Conservation (phyloP, 768 basidiomycete species). For the Leccinum fibrillosum region DNA sequence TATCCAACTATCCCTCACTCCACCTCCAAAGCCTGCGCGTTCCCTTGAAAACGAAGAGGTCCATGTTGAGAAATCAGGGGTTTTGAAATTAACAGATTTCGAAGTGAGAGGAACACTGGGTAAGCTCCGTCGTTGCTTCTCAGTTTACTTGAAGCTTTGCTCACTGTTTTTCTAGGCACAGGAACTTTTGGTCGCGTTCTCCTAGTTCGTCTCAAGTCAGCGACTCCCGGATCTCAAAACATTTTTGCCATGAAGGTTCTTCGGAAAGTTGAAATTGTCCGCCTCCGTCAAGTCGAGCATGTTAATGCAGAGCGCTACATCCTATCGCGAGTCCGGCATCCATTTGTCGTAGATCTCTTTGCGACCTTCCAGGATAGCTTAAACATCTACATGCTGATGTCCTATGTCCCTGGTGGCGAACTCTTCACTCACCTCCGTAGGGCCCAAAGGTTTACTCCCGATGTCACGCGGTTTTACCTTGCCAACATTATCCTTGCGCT, state of each 20-base stretch:
- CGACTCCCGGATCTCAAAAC: slow-evolving; percentile 38
- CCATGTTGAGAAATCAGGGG: slow-evolving; percentile 54
- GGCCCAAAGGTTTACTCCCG: slow-evolving; percentile 91
- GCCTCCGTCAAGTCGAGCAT: slow-evolving; percentile 94
- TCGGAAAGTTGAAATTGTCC: slow-evolving; percentile 80
- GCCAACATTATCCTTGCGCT: slow-evolving; percentile 94
- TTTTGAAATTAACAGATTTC: slow-evolving; percentile 69
- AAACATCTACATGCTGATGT: slow-evolving; percentile 98
- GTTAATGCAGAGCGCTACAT: slow-evolving; percentile 96
- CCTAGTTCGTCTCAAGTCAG: slow-evolving; percentile 72
- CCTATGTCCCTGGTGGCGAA: slow-evolving; percentile 95
- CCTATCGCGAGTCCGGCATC: slow-evolving; percentile 86
- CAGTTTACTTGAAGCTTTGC: not conserved
- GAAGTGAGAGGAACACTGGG: slow-evolving; percentile 79
- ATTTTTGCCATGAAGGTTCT: slow-evolving; percentile 90
- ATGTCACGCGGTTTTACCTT: slow-evolving; percentile 97
- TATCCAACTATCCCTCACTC: slow-evolving; percentile 14
- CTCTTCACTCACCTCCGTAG: slow-evolving; percentile 95
- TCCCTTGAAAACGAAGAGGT: slow-evolving; percentile 69
- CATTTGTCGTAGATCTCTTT: slow-evolving; percentile 95
- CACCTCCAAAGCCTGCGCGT: slow-evolving; percentile 43
- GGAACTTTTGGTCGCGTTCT: slow-evolving; percentile 96
- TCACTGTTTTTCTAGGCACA: slow-evolving; percentile 57
- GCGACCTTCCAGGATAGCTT: slow-evolving; percentile 93
- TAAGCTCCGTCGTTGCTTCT: slow-evolving; percentile 30